Base-by-base conservation (phyloP, 2,329 filamentous ascomycete genomes). In the Didymella pinodella region DNA sequence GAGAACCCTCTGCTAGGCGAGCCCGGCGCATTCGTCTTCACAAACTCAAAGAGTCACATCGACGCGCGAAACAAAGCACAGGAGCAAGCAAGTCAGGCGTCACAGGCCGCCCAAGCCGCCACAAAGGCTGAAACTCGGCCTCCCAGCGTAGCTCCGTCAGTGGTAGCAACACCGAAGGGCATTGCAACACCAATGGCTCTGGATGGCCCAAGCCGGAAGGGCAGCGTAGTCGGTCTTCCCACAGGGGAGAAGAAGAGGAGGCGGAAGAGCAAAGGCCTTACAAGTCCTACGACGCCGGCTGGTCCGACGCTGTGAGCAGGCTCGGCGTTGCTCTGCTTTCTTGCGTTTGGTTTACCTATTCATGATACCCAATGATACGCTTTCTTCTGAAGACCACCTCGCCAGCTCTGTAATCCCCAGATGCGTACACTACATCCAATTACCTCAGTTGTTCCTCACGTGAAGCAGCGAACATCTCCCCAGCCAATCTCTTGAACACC, bases 1-100 rank as follows among this genome's bases (percentile, higher is more conserved):
- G 86, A 88, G 66, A 87, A 84, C 59, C 86, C 87, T 0, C 75
- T 89, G 14, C 78, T 83, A 7, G 87, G 87, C 47, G 87, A 89
- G 69, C 87, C 87, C 0, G 87, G 87, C 29, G 82, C 82, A 4
- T 88, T 89, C 65, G 83, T 86, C 53, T 81, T 88, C 63, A 80
- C 81, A 4, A 76, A 77, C 32, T 80, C 81, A 1, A 75, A 73
- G 26, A 73, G 76, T 32, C 77, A 75, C 8, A 73, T 83, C 8
- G 77, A 79, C 59, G 79, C 80, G 43, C 61, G 74, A 36, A 74
- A 77, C 48, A 74, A 72, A 43, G 76, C 76, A 2, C 73, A 78
- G 56, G 75, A 71, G 48, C 70, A 64, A 61, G 60, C 65, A 10
- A 58, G 61, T 49, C 64, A 66, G 11, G 47, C 63, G 31, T 48